A percentile compares a stretch with the other conserved stretches of the same genome.
These are phyloP conservation scores for Porphyrellus cyaneotinctus DNA, from an alignment of 768 basidiomycete genomes.

Conservation along the genomic window DNA sequence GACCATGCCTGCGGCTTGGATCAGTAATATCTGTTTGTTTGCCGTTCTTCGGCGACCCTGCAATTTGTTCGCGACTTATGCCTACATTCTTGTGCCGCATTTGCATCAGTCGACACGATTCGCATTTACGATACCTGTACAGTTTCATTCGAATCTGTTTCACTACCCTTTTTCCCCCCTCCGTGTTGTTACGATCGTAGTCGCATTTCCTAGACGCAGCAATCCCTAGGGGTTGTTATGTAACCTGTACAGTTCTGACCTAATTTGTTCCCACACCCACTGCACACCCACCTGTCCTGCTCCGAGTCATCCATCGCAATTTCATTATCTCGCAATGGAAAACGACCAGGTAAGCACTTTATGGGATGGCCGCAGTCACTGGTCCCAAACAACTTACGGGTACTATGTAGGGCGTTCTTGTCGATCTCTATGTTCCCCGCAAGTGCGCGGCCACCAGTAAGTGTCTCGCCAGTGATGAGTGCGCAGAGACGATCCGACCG, in stretches of 20 bases:
- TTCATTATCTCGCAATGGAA: constrained; percentile 58
- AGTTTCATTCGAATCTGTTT: constrained; percentile 13
- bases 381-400: constrained; percentile 1
- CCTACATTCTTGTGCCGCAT: constrained; percentile 23
- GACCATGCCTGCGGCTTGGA: constrained; percentile 31
- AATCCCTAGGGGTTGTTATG: not conserved
- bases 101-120: constrained; percentile 19
- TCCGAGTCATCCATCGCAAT: not conserved
- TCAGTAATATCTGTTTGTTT: constrained; percentile 21
- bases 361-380: not conserved
- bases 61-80: constrained; percentile 19
- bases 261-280: constrained; percentile 24
- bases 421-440: constrained; percentile 99
- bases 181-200: constrained; percentile 3
- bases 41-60: constrained; percentile 3
- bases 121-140: constrained; percentile 14
- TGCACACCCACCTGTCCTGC: too few species aligned
- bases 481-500: not conserved
- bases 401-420: constrained; percentile 78
- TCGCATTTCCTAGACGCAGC: not conserved
- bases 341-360: constrained; percentile 73
- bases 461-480: constrained; percentile 31
- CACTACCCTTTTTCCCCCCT: not conserved
- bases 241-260: constrained; percentile 32
- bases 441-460: constrained; percentile 97